Evolutionary conservation across 1,284 basidiomycete species (phyloP).

Genomic region (Pyrrhoderma lamaoense): DNA sequence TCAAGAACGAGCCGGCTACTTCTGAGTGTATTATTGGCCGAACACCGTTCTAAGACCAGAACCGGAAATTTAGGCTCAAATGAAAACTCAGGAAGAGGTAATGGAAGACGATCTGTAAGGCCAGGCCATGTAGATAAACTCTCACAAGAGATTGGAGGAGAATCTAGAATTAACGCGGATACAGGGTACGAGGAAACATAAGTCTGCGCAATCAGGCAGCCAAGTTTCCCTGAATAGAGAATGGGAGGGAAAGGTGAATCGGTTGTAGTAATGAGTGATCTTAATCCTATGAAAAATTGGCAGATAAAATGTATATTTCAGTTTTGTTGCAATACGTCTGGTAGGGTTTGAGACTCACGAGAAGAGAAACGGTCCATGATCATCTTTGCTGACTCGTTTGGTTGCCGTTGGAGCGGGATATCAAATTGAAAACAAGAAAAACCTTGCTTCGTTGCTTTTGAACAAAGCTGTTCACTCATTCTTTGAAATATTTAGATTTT

Average conservation of each 20-base stretch:
- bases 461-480: not conserved
- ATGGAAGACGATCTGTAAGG: conserved; percentile 28
- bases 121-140: conserved; percentile 18
- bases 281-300: conserved; percentile 22
- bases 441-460: conserved; percentile 7
- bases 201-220: conserved; percentile 53
- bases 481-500: conserved; percentile 3
- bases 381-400: conserved; percentile 1
- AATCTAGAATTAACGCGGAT: conserved; percentile 50
- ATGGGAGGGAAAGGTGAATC: conserved; percentile 58
- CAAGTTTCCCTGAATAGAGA: conserved; percentile 44
- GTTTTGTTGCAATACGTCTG: not conserved
- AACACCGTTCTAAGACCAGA: conserved; percentile 37
- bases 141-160: conserved; percentile 43
- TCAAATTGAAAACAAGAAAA: conserved; percentile 14
- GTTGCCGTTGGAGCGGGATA: conserved; percentile 1
- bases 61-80: conserved; percentile 63
- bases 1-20: conserved; percentile 32
- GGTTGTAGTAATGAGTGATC: conserved; percentile 32
- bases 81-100: conserved; percentile 41
- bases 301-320: not conserved
- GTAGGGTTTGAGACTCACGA: conserved; percentile 4
- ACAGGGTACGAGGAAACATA: conserved; percentile 63
- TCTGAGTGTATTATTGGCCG: conserved; percentile 29
- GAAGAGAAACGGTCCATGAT: conserved; percentile 12